phyloP scores from a whole-genome alignment of 352 stramenopile species.

The Globisporangium solare region DNA sequence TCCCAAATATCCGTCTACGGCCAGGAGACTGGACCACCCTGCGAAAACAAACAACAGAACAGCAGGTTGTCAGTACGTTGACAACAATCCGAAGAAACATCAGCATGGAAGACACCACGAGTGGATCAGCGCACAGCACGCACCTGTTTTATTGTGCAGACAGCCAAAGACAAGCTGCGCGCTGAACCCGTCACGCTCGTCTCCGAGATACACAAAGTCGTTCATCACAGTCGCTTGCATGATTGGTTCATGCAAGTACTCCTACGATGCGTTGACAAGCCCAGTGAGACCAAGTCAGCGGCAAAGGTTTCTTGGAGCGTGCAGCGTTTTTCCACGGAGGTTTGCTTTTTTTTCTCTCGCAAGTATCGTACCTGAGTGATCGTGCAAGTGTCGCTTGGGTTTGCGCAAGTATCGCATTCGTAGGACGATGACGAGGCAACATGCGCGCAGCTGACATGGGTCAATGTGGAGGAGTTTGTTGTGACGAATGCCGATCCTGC shows the following conservation, averaged over 20 bases:
- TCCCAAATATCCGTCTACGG: conserved; percentile 82
- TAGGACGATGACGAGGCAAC: conserved; percentile 31
- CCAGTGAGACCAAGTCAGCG: too few relatives aligned
- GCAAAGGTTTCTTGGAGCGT: background rate
- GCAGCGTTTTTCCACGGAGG: background rate
- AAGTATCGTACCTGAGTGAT: conserved; percentile 42
- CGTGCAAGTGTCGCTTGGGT: conserved; percentile 40
- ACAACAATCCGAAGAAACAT: too few relatives aligned
- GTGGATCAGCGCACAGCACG: too few relatives aligned
- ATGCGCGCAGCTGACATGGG: conserved; percentile 56
- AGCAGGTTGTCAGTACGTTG: too few relatives aligned
- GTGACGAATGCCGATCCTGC: too few relatives aligned
- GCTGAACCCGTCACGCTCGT: conserved; percentile 55
- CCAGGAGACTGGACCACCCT: conserved; percentile 68
- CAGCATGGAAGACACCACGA: too few relatives aligned
- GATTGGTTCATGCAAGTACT: conserved; percentile 82
- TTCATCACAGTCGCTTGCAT: conserved; percentile 78
- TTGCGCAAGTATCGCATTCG: conserved; percentile 40
- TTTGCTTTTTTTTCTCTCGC: too few relatives aligned
- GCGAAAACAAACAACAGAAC: too few relatives aligned
- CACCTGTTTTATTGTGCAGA: conserved; percentile 59
- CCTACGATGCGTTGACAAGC: conserved; percentile 18
- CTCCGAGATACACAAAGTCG: conserved; percentile 76
- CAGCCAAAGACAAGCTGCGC: conserved; percentile 82
- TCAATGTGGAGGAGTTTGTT: conserved; percentile 50